phyloP scores from a whole-genome alignment of 2,329 filamentous ascomycete species.

The Talaromyces sp. region DNA sequence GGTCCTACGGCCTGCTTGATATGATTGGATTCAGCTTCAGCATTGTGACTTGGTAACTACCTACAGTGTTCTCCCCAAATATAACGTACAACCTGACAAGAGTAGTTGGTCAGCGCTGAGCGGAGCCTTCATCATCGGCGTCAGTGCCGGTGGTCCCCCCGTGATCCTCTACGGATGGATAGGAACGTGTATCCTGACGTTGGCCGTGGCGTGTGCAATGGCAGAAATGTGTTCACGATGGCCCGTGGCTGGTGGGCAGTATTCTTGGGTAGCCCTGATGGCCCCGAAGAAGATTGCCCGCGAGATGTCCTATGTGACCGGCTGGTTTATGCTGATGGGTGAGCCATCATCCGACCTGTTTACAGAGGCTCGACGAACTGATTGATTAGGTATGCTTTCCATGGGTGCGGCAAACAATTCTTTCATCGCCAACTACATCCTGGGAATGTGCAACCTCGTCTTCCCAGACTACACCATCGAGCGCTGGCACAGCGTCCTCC shows the following conservation, averaged over 20 bases:
- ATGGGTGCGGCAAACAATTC: slow-evolving; percentile 56
- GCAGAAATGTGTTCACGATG: slow-evolving; percentile 58
- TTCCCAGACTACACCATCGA: slow-evolving; percentile 51
- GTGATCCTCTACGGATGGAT: slow-evolving; percentile 59
- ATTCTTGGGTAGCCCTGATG: slow-evolving; percentile 56
- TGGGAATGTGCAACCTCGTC: slow-evolving; percentile 53
- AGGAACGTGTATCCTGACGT: slow-evolving; percentile 49
- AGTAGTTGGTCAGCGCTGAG: slow-evolving; percentile 52
- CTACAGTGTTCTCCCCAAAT: not conserved
- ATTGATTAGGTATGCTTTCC: slow-evolving; percentile 41
- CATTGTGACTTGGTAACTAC: slow-evolving; percentile 50
- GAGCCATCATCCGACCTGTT: slow-evolving; percentile 17
- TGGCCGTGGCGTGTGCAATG: slow-evolving; percentile 56
- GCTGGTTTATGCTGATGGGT: slow-evolving; percentile 51
- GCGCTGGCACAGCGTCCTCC: slow-evolving; percentile 55
- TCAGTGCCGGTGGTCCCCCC: slow-evolving; percentile 54
- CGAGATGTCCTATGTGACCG: slow-evolving; percentile 44
- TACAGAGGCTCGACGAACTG: too few species aligned
- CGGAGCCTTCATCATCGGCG: slow-evolving; percentile 55
- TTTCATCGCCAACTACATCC: slow-evolving; percentile 54
- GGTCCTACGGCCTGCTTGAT: slow-evolving; percentile 53
- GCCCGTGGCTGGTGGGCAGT: slow-evolving; percentile 56
- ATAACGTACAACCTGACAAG: not conserved
- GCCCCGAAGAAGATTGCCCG: slow-evolving; percentile 48
- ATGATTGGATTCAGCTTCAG: slow-evolving; percentile 60